Evolutionary conservation across 2,329 filamentous ascomycete species (phyloP).

Genomic region (Aspergillus candidus): DNA sequence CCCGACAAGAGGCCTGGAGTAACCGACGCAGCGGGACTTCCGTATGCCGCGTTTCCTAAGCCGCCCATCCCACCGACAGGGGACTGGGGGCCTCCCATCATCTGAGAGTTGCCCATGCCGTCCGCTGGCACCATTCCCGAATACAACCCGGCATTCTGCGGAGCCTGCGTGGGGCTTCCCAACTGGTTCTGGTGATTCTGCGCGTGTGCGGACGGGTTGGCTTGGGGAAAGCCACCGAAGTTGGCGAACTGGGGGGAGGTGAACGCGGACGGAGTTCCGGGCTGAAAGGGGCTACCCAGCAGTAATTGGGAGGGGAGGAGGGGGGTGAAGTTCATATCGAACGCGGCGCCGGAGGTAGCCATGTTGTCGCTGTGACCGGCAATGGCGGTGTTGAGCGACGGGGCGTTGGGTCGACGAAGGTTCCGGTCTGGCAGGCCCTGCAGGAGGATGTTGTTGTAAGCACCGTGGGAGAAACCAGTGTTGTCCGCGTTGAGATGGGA

Average conservation of each 20-base stretch:
- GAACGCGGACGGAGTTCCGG: slow-evolving; percentile 84
- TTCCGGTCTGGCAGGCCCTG: slow-evolving; percentile 82
- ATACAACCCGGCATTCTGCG: slow-evolving; percentile 67
- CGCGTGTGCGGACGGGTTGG: slow-evolving; percentile 47
- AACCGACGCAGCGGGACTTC: slow-evolving; percentile 66
- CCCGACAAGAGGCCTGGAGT: slow-evolving; percentile 76
- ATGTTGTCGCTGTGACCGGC: slow-evolving; percentile 62
- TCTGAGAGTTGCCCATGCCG: slow-evolving; percentile 72
- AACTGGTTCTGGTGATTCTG: slow-evolving; percentile 57
- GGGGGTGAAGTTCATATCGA: slow-evolving; percentile 98
- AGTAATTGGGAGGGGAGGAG: slow-evolving; percentile 90
- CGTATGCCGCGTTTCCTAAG: slow-evolving; percentile 54
- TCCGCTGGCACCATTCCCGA: slow-evolving; percentile 81
- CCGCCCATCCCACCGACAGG: slow-evolving; percentile 70
- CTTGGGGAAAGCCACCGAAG: slow-evolving; percentile 68
- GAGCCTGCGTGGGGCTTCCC: slow-evolving; percentile 68
- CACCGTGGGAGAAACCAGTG: slow-evolving; percentile 87
- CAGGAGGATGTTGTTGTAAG: slow-evolving; percentile 67
- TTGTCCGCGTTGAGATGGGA: slow-evolving; percentile 64
- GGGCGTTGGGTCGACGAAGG: slow-evolving; percentile 74
- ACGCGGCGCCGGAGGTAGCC: slow-evolving; percentile 78
- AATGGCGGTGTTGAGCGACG: slow-evolving; percentile 81
- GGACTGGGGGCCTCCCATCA: slow-evolving; percentile 75
- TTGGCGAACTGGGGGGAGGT: slow-evolving; percentile 86
- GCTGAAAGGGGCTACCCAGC: slow-evolving; percentile 93